Evolutionary conservation across 73 alveolate species (phyloP), one percentile per base, ranked within the genome.

Genomic region (Paraurostyla sp.): DNA sequence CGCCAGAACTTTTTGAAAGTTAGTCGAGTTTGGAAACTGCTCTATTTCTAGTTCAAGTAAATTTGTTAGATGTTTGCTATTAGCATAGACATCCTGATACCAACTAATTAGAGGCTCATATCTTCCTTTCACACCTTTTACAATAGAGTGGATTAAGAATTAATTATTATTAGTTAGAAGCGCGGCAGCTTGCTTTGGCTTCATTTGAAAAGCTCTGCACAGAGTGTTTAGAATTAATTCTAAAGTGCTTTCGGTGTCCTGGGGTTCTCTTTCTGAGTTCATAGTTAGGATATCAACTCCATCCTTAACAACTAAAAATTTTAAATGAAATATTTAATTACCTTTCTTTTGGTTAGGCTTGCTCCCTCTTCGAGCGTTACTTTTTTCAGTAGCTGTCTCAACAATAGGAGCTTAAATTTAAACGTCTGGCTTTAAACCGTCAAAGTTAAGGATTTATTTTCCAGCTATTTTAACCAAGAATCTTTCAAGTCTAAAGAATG

Each of bases 101-200:
- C 97, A 96, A 40, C 80, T 59, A 9, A 86, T 71, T 23, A 96
- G 78, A 13, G 97, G 96, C 81, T 90, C 97, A 62, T 92, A 96
- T 81, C 94, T 96, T 16, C 97, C 96, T 68, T 96, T 96, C 69
- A 96, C 94, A 33, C 99, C 99, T 82, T 95, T 96, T 20, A 95
- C 97, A 22, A 89, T 83, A n/a, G 95, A 51, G 81, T 96, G 98
- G 38, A 97, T 95, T 41, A 96, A 80, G 69, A 90, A 94, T 73
- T 96, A 91, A 56, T 94, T 92, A 40, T 95, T 94, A 76, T 94
- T 92, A 9, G 98, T 91, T 15, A 96, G 84, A 41, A 96, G 91
- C 30, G 96, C 97, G 13, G 99, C 98, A 4, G 97, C 96, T 85
- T 96, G 83, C 71, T 91, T 93, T 13, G 96, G 93, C 51, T 83